phyloP scores from a whole-genome alignment of 2,329 filamentous ascomycete species.

The Calonectria fujianensis region DNA sequence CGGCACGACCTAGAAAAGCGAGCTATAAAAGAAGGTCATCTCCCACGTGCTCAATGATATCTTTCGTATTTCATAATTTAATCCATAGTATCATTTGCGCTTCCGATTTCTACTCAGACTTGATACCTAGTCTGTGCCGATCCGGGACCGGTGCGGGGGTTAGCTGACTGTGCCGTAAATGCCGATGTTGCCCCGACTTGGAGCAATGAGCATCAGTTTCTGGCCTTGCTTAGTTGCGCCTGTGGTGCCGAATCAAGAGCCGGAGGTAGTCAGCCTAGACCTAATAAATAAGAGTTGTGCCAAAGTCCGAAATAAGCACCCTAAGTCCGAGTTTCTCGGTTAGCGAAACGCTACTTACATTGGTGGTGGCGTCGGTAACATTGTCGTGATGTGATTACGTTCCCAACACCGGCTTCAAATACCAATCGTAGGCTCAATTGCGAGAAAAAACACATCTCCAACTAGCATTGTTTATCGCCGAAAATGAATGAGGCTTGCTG shows the following conservation, averaged over 20 bases:
- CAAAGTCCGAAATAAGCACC: constrained; percentile 10
- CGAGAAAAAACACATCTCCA: not conserved
- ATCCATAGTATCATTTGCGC: not conserved
- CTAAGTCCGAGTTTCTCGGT: constrained; percentile 8
- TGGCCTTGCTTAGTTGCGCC: too few species aligned
- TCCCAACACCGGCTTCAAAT: not conserved
- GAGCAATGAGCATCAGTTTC: not conserved
- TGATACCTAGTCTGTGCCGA: not conserved
- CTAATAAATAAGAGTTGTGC: not conserved
- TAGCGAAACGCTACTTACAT: constrained; percentile 1
- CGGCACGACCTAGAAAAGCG: not conserved
- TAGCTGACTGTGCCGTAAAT: not conserved
- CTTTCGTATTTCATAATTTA: not conserved
- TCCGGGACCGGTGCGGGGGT: constrained; percentile 13
- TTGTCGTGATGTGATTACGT: not conserved
- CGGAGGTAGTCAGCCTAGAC: not conserved
- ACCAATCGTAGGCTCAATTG: too few species aligned
- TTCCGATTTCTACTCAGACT: not conserved
- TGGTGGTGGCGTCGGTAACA: not conserved
- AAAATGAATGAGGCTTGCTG: constrained; percentile 52
- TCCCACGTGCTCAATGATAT: too few species aligned
- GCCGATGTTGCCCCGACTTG: not conserved
- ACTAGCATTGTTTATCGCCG: not conserved
- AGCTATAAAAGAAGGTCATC: too few species aligned
- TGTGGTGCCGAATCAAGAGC: not conserved